Conservation (phyloP, 164 flowering plant species). For the Stephania cephalantha region DNA sequence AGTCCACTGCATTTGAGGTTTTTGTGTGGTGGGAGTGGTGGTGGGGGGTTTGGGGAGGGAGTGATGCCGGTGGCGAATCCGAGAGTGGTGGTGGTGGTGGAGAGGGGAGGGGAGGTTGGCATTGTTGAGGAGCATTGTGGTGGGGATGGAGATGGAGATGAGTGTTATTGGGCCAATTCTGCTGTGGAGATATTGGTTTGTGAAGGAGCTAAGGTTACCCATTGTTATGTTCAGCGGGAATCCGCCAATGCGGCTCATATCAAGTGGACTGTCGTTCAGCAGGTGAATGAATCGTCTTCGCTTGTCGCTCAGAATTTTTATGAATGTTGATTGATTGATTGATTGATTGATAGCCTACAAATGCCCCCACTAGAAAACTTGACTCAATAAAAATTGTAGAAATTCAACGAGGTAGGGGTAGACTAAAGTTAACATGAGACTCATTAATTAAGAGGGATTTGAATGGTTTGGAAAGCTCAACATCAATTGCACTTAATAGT, state of each 20-base stretch:
- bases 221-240: constrained; percentile 71
- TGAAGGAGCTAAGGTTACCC: constrained; percentile 59
- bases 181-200: constrained; percentile 65
- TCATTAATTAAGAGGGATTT: no score
- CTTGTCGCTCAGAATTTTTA: not conserved
- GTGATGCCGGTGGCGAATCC: constrained; percentile 72
- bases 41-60: constrained; percentile 35
- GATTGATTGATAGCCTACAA: no score
- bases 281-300: constrained; percentile 31
- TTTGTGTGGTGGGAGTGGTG: constrained; percentile 36
- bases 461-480: no score
- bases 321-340: no score
- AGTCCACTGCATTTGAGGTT: constrained; percentile 46
- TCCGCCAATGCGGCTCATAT: constrained; percentile 66
- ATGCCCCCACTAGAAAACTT: no score
- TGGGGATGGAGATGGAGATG: constrained; percentile 24
- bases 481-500: no score
- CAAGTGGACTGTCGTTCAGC: constrained; percentile 79
- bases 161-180: constrained; percentile 76
- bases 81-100: constrained; percentile 80
- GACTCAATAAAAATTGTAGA: no score
- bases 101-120: constrained; percentile 75
- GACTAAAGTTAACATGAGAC: no score
- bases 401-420: no score
- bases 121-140: constrained; percentile 69